Conservation (phyloP, 2,329 filamentous ascomycete genomes). For the Aureobasidium subglaciale region DNA sequence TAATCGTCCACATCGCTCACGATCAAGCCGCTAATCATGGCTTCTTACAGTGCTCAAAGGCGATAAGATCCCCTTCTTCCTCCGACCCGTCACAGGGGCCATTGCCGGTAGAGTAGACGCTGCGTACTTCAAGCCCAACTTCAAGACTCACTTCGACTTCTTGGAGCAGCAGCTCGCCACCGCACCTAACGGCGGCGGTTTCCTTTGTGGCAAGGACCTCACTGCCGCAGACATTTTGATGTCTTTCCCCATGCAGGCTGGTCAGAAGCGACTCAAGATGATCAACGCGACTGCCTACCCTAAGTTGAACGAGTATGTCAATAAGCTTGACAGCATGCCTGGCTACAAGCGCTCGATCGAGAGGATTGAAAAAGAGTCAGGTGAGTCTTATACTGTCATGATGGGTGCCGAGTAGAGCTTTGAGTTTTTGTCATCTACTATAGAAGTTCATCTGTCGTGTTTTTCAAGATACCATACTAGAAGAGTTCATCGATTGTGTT, state of each 20-base stretch:
- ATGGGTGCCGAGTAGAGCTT: neutral
- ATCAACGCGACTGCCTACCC: constrained; percentile 40
- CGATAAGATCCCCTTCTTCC: constrained; percentile 56
- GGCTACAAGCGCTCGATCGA: constrained; percentile 42
- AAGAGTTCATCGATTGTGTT: no score
- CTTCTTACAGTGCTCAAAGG: constrained; percentile 14
- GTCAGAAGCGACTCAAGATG: constrained; percentile 25
- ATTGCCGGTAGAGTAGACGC: constrained; percentile 45
- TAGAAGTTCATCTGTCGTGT: neutral
- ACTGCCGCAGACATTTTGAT: constrained; percentile 49
- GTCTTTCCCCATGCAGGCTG: constrained; percentile 45
- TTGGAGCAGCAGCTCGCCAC: constrained; percentile 44
- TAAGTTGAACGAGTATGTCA: constrained; percentile 39
- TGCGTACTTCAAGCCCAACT: constrained; percentile 40
- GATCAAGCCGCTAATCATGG: neutral
- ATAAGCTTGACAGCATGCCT: constrained; percentile 37
- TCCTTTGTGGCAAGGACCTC: constrained; percentile 42
- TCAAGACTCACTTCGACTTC: constrained; percentile 43
- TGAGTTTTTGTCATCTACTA: neutral
- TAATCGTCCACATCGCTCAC: no score
- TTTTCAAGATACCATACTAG: neutral
- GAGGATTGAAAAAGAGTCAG: constrained; percentile 40
- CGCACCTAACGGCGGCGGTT: constrained; percentile 42
- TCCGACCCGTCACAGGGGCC: constrained; percentile 54
- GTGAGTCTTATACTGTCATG: constrained; percentile 21